Conservation (phyloP, 345 rosid genomes). For the Geranium brycei region DNA sequence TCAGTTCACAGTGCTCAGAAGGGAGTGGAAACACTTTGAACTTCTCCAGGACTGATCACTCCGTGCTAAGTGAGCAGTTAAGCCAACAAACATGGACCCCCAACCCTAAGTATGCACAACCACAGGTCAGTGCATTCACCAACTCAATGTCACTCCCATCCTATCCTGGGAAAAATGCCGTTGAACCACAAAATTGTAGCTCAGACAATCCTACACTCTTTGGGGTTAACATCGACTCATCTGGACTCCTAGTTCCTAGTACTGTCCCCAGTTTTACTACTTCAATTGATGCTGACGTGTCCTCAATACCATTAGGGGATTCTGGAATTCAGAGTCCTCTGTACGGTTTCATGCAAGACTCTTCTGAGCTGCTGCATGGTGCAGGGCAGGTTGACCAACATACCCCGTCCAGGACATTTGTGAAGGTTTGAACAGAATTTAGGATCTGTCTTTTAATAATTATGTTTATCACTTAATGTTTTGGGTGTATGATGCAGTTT, state of each 20-base stretch:
- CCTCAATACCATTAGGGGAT: conserved; percentile 42
- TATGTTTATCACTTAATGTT: neutral
- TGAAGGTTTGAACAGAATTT: conserved; percentile 38
- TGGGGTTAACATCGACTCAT: conserved; percentile 45
- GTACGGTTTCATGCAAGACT: conserved; percentile 50
- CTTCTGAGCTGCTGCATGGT: conserved; percentile 41
- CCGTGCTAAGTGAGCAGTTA: conserved; percentile 37
- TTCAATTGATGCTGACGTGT: conserved; percentile 34
- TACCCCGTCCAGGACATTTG: conserved; percentile 29
- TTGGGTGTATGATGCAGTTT: conserved; percentile 3
- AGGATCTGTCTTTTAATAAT: neutral
- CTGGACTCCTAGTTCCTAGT: conserved; percentile 55
- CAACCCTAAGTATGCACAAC: conserved; percentile 26
- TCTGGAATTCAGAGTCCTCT: conserved; percentile 42
- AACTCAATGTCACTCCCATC: conserved; percentile 36
- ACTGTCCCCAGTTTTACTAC: conserved; percentile 33
- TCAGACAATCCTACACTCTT: conserved; percentile 20
- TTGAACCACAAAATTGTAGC: conserved; percentile 24
- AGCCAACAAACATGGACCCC: conserved; percentile 34
- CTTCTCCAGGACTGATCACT: conserved; percentile 42
- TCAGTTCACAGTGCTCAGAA: conserved; percentile 30
- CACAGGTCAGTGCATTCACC: conserved; percentile 30
- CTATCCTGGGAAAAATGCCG: conserved; percentile 33
- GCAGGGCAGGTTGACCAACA: conserved; percentile 35
- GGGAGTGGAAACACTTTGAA: conserved; percentile 36